These are phyloP conservation scores for Trifolium pratense DNA, from an alignment of 306 rosid species.

Conservation along the genomic window DNA sequence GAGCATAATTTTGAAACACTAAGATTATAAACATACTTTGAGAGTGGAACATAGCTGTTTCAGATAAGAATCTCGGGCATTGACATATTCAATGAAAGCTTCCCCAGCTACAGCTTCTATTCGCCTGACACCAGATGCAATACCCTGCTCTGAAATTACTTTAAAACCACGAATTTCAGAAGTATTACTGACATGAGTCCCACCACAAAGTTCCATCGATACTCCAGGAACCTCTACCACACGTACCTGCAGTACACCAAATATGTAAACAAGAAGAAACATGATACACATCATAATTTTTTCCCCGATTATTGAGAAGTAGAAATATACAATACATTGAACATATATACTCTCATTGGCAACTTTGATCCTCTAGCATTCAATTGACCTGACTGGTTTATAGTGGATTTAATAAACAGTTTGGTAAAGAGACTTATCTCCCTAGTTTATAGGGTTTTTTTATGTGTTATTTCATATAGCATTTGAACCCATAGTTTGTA, in stretches of 20 bases:
- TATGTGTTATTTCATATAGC: not conserved
- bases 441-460: not conserved
- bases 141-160: slow-evolving; percentile 90
- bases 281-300: slow-evolving; percentile 16
- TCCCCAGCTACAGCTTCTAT: slow-evolving; percentile 99
- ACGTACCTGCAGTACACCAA: slow-evolving; percentile 72
- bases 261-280: slow-evolving; percentile 29
- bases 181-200: slow-evolving; percentile 89
- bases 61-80: slow-evolving; percentile 78
- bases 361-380: not conserved
- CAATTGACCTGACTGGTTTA: not conserved
- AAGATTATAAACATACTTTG: slow-evolving; percentile 63
- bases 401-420: not conserved
- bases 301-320: slow-evolving; percentile 24
- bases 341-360: not conserved
- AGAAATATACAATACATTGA: slow-evolving; percentile 24
- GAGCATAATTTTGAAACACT: slow-evolving; percentile 18
- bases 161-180: slow-evolving; percentile 95
- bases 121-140: slow-evolving; percentile 94
- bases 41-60: slow-evolving; percentile 81
- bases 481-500: not conserved
- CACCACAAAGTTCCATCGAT: slow-evolving; percentile 98
- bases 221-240: slow-evolving; percentile 97
- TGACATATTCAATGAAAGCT: slow-evolving; percentile 84
- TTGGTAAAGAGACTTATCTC: not conserved